Evolutionary conservation across 2,329 filamentous ascomycete species (phyloP).

Genomic region (Fusarium papillatum): DNA sequence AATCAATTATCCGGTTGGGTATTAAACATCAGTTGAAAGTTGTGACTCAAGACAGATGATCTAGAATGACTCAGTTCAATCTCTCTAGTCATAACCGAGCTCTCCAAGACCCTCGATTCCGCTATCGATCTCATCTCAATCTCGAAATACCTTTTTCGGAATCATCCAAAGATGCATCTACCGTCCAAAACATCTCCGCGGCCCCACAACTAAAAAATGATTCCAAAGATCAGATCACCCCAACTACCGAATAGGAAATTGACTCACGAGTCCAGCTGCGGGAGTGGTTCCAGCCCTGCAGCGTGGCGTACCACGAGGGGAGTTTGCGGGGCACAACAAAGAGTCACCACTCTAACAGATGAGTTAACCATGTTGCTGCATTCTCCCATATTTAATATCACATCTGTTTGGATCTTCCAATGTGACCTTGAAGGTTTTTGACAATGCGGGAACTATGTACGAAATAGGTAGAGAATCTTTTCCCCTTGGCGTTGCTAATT

Average conservation of each 20-base stretch:
- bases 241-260: slow-evolving; percentile 15
- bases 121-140: neutral
- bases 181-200: slow-evolving; percentile 21
- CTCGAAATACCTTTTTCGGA: neutral
- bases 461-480: neutral
- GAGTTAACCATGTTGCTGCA: neutral
- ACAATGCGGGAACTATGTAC: neutral
- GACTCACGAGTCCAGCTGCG: slow-evolving; percentile 14
- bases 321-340: neutral
- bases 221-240: slow-evolving; percentile 35
- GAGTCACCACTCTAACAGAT: neutral
- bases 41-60: neutral
- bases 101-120: neutral
- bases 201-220: slow-evolving; percentile 36
- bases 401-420: neutral
- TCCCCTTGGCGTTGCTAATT: slow-evolving; percentile 13
- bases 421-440: neutral
- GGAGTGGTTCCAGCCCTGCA: slow-evolving; percentile 9
- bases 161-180: neutral
- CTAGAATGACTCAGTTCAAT: neutral
- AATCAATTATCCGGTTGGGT: neutral
- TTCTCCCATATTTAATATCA: neutral
- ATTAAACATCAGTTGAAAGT: too few relatives aligned
- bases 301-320: neutral
- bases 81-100: neutral